Base-by-base conservation (phyloP, 2,329 filamentous ascomycete genomes). In the Aspergillus udagawae region DNA sequence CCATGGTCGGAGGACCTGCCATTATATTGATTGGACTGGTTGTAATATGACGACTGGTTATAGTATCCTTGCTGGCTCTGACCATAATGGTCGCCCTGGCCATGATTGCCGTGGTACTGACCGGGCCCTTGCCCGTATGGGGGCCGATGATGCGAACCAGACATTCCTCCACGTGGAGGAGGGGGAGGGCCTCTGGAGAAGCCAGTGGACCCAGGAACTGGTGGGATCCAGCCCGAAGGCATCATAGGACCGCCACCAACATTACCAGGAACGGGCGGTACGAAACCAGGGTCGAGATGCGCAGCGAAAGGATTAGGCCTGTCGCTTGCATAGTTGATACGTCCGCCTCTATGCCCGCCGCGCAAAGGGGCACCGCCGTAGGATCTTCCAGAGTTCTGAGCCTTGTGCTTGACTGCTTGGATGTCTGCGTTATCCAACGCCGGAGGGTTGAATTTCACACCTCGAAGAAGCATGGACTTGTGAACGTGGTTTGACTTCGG, bases 391-490 rank as follows among this genome's bases (percentile, higher is more conserved):
- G 82, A 80, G 59, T 84, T 82, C 54, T 83, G 79, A 35, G 87
- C 79, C 70, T 88, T 87, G 53, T 83, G 82, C 69, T 86, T 85
- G 47, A 92, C 83, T 7, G 83, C 81, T 62, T 92, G 88, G 54
- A 93, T 85, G 68, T 97, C 92, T 57, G 83, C 84, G 35, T 84
- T 82, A 56, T 90, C 89, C 1, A 99, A 83, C 9, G 86, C 88
- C 1, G 90, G 85, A 1, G 82, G 77, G 4, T 89, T 85, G 56
- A 92, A 82, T 65, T 88, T 86, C 42, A 92, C 86, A 12, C 94
- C 94, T 2, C 91, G 87, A 38, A 99, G 82, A 14, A 99, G 83
- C 89, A 96, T 95, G 5, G 92, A 97, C 72, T 97, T 97, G 77
- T 99, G 94, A 4, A 85, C 79, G 65, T 90, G 83, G 9, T 80